Percentiles rank a stretch among this genome's conserved stretches.
These are phyloP conservation scores for Umbilicaria muhlenbergii DNA, from an alignment of 495 filamentous ascomycete species.

Conservation along the genomic window DNA sequence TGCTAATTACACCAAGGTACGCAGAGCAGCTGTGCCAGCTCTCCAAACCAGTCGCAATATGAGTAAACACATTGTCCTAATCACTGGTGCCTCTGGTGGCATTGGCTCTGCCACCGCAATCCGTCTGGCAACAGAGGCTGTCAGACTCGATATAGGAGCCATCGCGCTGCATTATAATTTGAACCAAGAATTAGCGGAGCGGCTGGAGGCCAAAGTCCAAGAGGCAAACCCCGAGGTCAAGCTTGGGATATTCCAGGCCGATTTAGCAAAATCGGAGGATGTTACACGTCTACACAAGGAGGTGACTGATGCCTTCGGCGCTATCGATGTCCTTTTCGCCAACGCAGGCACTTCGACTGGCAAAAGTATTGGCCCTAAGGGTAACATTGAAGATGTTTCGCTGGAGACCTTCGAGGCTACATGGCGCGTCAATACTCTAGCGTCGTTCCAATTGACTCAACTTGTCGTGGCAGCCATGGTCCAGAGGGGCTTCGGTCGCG, in stretches of 20 bases:
- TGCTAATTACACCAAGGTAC: too few relatives aligned
- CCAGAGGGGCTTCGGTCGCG: conserved; percentile 32
- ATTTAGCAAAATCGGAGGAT: conserved; percentile 17
- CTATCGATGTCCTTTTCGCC: conserved; percentile 20
- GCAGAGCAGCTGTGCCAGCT: too few relatives aligned
- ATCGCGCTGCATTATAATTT: conserved; percentile 21
- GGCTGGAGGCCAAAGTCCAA: conserved; percentile 2
- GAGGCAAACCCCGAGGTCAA: not conserved
- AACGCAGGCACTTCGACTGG: conserved; percentile 18
- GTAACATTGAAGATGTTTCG: conserved; percentile 15
- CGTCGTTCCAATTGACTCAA: conserved; percentile 37
- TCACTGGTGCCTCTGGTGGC: conserved; percentile 39
- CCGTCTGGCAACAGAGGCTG: not conserved
- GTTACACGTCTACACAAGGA: conserved; percentile 16
- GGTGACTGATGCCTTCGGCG: conserved; percentile 10
- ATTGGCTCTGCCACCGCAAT: conserved; percentile 36
- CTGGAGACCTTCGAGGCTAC: conserved; percentile 39
- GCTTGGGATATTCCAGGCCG: conserved; percentile 17
- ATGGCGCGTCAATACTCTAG: conserved; percentile 35
- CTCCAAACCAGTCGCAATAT: too few relatives aligned
- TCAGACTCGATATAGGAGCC: not conserved
- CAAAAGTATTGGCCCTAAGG: conserved; percentile 6
- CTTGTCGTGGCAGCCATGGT: conserved; percentile 36
- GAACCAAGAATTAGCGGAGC: conserved; percentile 9
- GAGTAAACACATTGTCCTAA: conserved; percentile 17